Percentiles rank a stretch among this genome's conserved stretches.
These are phyloP conservation scores for Cajanus cajan DNA, from an alignment of 306 rosid genomes.

Conservation along the genomic window DNA sequence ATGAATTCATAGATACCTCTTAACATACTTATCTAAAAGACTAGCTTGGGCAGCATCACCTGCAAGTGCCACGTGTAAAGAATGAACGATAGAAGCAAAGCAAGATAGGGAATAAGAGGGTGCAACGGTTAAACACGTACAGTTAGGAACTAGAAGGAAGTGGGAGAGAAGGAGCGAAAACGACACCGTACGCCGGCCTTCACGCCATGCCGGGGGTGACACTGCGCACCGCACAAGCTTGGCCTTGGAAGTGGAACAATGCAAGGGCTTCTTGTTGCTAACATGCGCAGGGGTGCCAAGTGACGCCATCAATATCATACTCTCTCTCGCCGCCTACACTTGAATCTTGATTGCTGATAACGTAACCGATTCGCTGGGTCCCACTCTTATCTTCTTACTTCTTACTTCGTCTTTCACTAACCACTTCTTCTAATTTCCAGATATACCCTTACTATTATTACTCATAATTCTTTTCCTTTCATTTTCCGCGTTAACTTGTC, in stretches of 20 bases:
- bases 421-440: constrained; percentile 6
- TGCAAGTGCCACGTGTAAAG: constrained; percentile 36
- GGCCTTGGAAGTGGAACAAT: neutral
- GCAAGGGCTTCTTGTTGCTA: constrained; percentile 37
- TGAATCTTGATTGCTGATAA: neutral
- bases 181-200: constrained; percentile 68
- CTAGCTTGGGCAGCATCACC: constrained; percentile 61
- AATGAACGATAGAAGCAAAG: neutral
- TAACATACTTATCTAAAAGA: constrained; percentile 67
- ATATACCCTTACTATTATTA: no score
- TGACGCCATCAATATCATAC: constrained; percentile 45
- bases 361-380: neutral
- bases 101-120: neutral
- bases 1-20: constrained; percentile 51
- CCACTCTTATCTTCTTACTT: constrained; percentile 27
- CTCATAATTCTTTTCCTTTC: no score
- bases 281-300: constrained; percentile 41
- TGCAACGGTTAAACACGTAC: constrained; percentile 31
- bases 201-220: constrained; percentile 53
- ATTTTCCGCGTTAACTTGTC: neutral
- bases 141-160: constrained; percentile 49
- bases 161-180: constrained; percentile 60
- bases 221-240: constrained; percentile 50
- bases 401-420: neutral
- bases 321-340: neutral